phyloP scores from a whole-genome alignment of 2,329 filamentous ascomycete genomes.

The Xenoacremonium recifei region DNA sequence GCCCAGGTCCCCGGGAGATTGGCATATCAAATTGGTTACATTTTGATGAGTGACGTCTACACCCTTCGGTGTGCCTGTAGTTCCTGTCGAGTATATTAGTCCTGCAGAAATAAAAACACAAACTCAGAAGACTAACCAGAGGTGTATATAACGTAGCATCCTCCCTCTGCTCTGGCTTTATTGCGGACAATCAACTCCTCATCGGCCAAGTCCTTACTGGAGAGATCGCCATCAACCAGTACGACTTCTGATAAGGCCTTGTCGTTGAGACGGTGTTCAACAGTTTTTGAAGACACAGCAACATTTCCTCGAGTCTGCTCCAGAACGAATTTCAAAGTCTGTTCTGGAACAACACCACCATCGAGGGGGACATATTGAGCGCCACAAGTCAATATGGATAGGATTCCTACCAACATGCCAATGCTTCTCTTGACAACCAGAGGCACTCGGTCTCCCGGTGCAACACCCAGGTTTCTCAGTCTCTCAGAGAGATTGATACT shows the following conservation, averaged over 20 bases:
- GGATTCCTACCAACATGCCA: slow-evolving; percentile 57
- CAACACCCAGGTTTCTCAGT: slow-evolving; percentile 38
- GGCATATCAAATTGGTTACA: slow-evolving; percentile 53
- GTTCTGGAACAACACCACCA: slow-evolving; percentile 49
- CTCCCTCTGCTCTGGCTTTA: slow-evolving; percentile 19
- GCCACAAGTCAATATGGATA: slow-evolving; percentile 54
- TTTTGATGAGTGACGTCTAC: slow-evolving; percentile 57
- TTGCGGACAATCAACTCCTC: not conserved
- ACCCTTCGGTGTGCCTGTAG: slow-evolving; percentile 58
- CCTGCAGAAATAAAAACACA: not conserved
- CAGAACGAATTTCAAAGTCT: slow-evolving; percentile 48
- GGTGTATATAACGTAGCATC: slow-evolving; percentile 52
- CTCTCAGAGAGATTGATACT: slow-evolving; percentile 41
- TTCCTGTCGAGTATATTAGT: slow-evolving; percentile 30
- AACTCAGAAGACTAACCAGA: slow-evolving; percentile 37
- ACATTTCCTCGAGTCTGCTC: slow-evolving; percentile 42
- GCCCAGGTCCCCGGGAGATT: slow-evolving; percentile 50
- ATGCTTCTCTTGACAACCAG: slow-evolving; percentile 54
- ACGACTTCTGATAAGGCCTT: slow-evolving; percentile 21
- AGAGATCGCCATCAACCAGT: slow-evolving; percentile 32
- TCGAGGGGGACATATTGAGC: slow-evolving; percentile 61
- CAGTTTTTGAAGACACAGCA: slow-evolving; percentile 46
- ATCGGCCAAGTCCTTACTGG: slow-evolving; percentile 10
- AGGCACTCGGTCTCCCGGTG: slow-evolving; percentile 47
- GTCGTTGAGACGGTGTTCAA: slow-evolving; percentile 30